phyloP scores from a whole-genome alignment of 495 filamentous ascomycete species.

The Neurospora sp. region DNA sequence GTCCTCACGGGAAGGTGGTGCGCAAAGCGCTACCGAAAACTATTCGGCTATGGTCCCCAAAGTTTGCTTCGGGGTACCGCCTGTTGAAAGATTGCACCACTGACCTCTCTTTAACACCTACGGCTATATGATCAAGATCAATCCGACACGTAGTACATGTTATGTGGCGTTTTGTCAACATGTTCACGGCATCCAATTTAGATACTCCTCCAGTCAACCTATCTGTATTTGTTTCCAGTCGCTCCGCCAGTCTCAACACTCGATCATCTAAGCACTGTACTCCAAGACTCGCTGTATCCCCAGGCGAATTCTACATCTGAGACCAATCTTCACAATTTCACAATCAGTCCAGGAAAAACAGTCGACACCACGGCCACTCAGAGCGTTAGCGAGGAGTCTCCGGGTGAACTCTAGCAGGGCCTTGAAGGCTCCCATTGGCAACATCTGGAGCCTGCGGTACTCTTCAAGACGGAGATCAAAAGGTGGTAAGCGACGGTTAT shows the following conservation, averaged over 20 bases:
- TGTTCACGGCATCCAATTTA: neutral
- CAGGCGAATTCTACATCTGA: neutral
- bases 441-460: neutral
- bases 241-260: neutral
- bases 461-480: neutral
- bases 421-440: neutral
- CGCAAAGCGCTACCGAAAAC: neutral
- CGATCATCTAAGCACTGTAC: neutral
- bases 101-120: neutral
- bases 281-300: neutral
- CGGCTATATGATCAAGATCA: neutral
- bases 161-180: neutral
- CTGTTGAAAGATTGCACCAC: neutral
- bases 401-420: neutral
- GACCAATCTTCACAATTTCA: neutral
- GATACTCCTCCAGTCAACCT: neutral
- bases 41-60: neutral
- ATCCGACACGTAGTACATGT: neutral
- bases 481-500: neutral
- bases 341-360: neutral
- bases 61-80: neutral
- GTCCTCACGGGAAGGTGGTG: neutral
- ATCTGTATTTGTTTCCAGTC: neutral
- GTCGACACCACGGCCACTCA: neutral
- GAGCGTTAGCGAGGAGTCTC: neutral